A percentile compares a stretch with the other conserved stretches of the same genome.
phyloP scores from a whole-genome alignment of 2,329 filamentous ascomycete species.

The Setomelanomma holmii region DNA sequence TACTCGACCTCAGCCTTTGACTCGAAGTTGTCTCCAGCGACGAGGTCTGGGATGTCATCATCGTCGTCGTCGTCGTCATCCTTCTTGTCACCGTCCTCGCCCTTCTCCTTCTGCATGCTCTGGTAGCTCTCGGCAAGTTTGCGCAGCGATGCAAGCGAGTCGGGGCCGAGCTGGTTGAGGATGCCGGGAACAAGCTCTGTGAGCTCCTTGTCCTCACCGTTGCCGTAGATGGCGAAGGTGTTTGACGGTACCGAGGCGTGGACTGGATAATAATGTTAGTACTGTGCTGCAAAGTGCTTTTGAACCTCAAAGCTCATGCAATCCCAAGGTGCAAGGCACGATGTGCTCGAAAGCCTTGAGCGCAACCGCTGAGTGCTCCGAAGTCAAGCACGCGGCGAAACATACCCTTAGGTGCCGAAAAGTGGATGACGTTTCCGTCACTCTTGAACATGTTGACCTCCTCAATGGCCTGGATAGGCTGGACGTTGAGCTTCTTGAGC shows the following conservation, averaged over 20 bases:
- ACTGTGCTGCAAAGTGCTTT: too few species aligned
- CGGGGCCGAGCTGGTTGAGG: conserved; percentile 98
- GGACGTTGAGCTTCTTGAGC: conserved; percentile 99
- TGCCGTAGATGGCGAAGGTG: conserved; percentile 99
- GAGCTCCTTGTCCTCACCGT: conserved; percentile 99
- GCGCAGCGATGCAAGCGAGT: conserved; percentile 95
- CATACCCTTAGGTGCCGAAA: conserved; percentile 95
- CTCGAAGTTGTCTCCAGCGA: conserved; percentile 98
- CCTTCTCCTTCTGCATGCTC: conserved; percentile 95
- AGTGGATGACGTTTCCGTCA: conserved; percentile 99
- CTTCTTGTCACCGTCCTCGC: conserved; percentile 75
- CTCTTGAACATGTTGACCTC: conserved; percentile 99
- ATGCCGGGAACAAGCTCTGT: conserved; percentile 99
- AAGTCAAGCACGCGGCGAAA: conserved; percentile 6
- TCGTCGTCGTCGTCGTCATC: conserved; percentile 67
- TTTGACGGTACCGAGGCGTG: conserved; percentile 97
- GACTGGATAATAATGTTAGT: conserved; percentile 68
- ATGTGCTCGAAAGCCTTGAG: too few species aligned
- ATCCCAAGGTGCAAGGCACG: too few species aligned
- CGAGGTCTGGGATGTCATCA: conserved; percentile 95
- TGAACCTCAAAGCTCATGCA: neutral
- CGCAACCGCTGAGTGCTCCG: conserved; percentile 3
- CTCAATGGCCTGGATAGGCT: conserved; percentile 99
- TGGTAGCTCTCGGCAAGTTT: conserved; percentile 99
- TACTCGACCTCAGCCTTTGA: conserved; percentile 87